Conservation (phyloP, 1,284 basidiomycete species). For the Irpex rosettiformis region DNA sequence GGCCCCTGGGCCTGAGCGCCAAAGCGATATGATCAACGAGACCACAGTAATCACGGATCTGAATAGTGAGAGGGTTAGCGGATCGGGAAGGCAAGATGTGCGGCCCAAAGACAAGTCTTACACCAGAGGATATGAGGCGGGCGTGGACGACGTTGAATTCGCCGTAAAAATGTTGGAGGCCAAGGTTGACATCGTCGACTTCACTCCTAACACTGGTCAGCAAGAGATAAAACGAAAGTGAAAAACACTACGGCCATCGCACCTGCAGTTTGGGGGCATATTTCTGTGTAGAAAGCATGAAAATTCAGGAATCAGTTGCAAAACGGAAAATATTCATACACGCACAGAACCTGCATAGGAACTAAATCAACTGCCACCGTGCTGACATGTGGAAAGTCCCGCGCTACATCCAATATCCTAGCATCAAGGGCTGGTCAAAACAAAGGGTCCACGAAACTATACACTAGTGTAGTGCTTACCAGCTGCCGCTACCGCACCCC, state of each 20-base stretch:
- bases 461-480: constrained; percentile 40
- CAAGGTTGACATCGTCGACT: constrained; percentile 79
- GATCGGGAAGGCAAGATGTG: constrained; percentile 13
- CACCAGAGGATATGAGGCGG: constrained; percentile 66
- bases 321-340: constrained; percentile 9
- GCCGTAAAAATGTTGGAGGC: constrained; percentile 74
- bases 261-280: constrained; percentile 71
- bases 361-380: constrained; percentile 75
- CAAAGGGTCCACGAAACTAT: neutral
- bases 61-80: constrained; percentile 14
- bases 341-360: constrained; percentile 68
- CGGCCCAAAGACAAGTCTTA: constrained; percentile 16
- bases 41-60: constrained; percentile 66
- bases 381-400: constrained; percentile 65
- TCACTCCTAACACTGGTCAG: constrained; percentile 51
- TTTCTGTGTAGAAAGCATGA: constrained; percentile 32
- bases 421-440: constrained; percentile 9
- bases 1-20: constrained; percentile 65
- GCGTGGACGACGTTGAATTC: constrained; percentile 73
- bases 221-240: constrained; percentile 6
- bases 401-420: constrained; percentile 74
- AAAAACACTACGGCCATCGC: constrained; percentile 18
- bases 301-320: constrained; percentile 8
- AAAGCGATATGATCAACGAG: constrained; percentile 66
- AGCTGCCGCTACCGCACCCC: constrained; percentile 74